Percentiles rank a stretch among this genome's conserved stretches.
phyloP scores from a whole-genome alignment of 2,329 filamentous ascomycete species.

The Colletotrichum somersetense region DNA sequence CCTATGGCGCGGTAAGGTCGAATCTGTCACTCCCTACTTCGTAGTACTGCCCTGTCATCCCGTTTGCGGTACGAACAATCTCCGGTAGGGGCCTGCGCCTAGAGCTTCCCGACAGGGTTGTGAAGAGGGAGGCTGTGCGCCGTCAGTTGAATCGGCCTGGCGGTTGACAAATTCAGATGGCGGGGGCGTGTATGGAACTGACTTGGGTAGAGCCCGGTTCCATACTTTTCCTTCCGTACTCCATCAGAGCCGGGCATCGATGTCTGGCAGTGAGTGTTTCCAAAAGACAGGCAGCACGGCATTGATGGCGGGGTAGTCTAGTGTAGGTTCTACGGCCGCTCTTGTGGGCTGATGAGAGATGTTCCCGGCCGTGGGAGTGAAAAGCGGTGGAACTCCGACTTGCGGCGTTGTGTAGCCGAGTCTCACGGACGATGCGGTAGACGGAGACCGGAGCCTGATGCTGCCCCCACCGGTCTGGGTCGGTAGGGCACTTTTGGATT shows the following conservation, averaged over 20 bases:
- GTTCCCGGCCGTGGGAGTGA: background rate
- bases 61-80: background rate
- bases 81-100: background rate
- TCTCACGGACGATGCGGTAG: background rate
- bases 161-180: background rate
- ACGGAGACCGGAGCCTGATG: too few relatives aligned
- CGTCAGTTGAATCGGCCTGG: background rate
- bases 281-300: background rate
- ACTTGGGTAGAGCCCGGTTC: background rate
- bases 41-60: background rate
- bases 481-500: background rate
- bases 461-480: background rate
- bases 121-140: background rate
- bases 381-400: slow-evolving; percentile 2
- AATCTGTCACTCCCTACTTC: background rate
- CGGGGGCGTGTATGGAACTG: background rate
- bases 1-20: too few relatives aligned
- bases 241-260: background rate
- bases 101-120: background rate
- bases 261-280: background rate
- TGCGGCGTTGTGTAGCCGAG: background rate
- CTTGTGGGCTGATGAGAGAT: background rate
- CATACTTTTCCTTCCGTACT: background rate
- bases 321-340: background rate
- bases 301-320: background rate